phyloP scores from a whole-genome alignment of 2,329 filamentous ascomycete species.

The Fusarium longipes region DNA sequence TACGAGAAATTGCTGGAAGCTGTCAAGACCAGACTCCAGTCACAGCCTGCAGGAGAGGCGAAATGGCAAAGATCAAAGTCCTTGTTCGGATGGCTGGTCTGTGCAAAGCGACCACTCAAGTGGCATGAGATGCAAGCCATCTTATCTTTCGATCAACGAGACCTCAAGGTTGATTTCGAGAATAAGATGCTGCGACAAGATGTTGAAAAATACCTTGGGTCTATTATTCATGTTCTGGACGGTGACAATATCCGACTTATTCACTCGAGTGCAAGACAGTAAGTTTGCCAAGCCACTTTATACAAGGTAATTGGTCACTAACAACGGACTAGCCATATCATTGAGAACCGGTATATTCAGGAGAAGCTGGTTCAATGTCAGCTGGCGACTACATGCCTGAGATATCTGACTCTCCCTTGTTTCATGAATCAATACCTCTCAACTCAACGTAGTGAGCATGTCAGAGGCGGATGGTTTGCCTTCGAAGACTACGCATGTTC shows the following conservation, averaged over 20 bases:
- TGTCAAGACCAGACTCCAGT: rapidly evolving
- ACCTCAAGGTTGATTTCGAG: not conserved
- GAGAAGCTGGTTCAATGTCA: conserved; percentile 2
- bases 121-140: conserved; percentile 22
- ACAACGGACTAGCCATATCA: not conserved
- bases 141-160: not conserved
- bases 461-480: not conserved
- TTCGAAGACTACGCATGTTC: conserved; percentile 10
- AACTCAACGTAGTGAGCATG: not conserved
- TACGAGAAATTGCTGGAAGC: not conserved
- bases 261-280: conserved; percentile 2
- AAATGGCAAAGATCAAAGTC: conserved; percentile 12
- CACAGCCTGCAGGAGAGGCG: rapidly evolving
- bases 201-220: conserved; percentile 7
- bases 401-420: not conserved
- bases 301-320: rapidly evolving
- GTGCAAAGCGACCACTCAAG: not conserved
- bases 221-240: not conserved
- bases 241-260: not conserved
- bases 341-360: not conserved
- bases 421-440: not conserved
- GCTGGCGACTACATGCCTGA: not conserved
- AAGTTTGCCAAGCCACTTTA: rapidly evolving
- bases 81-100: conserved; percentile 5
- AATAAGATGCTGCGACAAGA: not conserved